Evolutionary conservation across 768 basidiomycete species (phyloP), one percentile per base, ranked within the genome.

Genomic region (Pulveroboletus sp.): DNA sequence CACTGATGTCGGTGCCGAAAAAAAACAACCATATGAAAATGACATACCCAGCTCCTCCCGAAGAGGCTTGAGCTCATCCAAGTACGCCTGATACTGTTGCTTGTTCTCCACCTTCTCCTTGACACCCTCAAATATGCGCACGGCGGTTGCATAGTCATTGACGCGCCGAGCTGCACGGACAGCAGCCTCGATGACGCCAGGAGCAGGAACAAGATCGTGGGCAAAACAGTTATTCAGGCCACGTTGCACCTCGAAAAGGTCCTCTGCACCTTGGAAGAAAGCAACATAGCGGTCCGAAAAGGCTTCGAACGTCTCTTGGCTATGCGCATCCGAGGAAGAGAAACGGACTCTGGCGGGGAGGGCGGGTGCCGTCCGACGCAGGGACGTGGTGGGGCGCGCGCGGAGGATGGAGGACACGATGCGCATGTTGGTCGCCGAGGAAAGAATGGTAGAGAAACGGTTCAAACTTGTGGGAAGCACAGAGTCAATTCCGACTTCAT

Each of bases 151-250:
- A 69, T 90, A 98, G 79, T 97, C 94, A 72, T 99, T 87, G 52
- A 97, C 92, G 57, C 94, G 82, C 56, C 97, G 78, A 19, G 90
- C 82, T 48, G 94, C 93, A 45, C 84, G 82, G 53, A 94, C 74
- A 23, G 92, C 92, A 54, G 90, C 88, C 72, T 94, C 91, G 46
- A 94, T 73, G 60, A 95, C 90, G 46, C 75, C 67, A 23, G 90
- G 80, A 2, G 90, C 81, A 5, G 93, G 93, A 13, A 97, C 94
- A 55, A 97, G 82, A 70, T 99, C 97, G 70, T 98, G 95, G 3
- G 97, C 91, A 68, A 99, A 99, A 76, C 94, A 97, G 80, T 99
- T 99, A 79, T 99, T 98, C 62, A 99, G 77, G 33, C 97, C 97
- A 43, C 97, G 90, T 73, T 99, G 95, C 56, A 99, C 88, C 77